Evolutionary conservation across 805 yeast species (phyloP).

Genomic region (Kluyveromyces siamensis): DNA sequence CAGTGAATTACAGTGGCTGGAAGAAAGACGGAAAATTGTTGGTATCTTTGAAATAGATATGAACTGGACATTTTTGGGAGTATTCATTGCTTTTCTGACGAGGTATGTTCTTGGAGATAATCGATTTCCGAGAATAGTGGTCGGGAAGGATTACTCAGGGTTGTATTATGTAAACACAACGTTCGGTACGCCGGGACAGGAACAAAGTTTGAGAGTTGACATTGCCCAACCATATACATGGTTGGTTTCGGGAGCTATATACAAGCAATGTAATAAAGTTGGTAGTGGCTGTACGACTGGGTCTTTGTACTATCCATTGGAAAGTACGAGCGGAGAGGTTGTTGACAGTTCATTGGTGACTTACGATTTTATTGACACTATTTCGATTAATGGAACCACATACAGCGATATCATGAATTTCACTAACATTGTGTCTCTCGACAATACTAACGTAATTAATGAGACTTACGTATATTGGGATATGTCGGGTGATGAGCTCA

Average conservation of each 20-base stretch:
- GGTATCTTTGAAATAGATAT: neutral
- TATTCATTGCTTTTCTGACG: neutral
- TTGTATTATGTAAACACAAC: constrained; percentile 27
- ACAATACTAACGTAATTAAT: neutral
- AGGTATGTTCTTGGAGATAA: neutral
- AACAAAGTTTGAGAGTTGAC: constrained; percentile 27
- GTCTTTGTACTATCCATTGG: constrained; percentile 9
- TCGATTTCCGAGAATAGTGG: constrained; percentile 15
- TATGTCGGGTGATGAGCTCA: constrained; percentile 3
- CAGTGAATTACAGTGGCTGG: no score
- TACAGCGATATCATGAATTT: constrained; percentile 17
- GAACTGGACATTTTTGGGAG: neutral
- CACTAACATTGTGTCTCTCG: neutral
- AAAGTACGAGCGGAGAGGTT: constrained; percentile 12
- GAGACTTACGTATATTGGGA: constrained; percentile 2
- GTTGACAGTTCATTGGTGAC: constrained; percentile 6
- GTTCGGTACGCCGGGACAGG: constrained; percentile 27
- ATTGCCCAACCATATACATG: constrained; percentile 33
- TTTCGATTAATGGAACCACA: constrained; percentile 17
- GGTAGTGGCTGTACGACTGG: constrained; percentile 7
- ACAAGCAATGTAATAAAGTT: constrained; percentile 1
- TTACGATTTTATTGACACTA: constrained; percentile 20
- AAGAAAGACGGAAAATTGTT: no score
- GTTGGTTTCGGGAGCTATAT: constrained; percentile 19
- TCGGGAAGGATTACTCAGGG: constrained; percentile 17